Conservation (phyloP, 768 basidiomycete species). For the Mrakia gelida region DNA sequence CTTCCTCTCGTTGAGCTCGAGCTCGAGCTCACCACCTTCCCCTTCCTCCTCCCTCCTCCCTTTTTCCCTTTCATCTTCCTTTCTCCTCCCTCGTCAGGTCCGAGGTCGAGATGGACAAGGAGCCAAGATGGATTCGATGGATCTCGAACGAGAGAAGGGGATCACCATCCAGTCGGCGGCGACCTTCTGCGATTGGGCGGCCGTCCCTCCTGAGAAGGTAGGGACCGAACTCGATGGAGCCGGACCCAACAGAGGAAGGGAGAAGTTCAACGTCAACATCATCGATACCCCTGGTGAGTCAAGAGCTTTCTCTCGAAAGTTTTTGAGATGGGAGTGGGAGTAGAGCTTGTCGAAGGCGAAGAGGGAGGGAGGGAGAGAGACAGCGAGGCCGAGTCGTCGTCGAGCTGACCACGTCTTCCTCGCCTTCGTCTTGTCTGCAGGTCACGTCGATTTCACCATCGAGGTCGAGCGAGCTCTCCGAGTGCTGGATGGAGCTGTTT, state of each 20-base stretch:
- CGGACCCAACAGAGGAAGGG: slow-evolving; percentile 52
- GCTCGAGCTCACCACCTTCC: neutral
- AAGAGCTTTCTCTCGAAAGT: neutral
- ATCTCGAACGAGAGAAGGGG: slow-evolving; percentile 95
- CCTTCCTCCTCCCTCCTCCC: neutral
- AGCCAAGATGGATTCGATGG: slow-evolving; percentile 99
- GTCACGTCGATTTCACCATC: slow-evolving; percentile 99
- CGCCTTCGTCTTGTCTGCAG: slow-evolving; percentile 45
- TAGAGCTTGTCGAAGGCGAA: too few species aligned
- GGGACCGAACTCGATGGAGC: slow-evolving; percentile 32
- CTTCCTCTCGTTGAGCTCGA: neutral
- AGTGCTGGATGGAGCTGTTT: slow-evolving; percentile 90
- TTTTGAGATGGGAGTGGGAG: too few species aligned
- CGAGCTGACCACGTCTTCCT: neutral
- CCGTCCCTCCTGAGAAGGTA: slow-evolving; percentile 53
- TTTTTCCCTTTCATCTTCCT: neutral
- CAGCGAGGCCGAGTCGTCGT: too few species aligned
- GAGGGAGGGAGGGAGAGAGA: neutral
- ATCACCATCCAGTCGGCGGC: slow-evolving; percentile 99
- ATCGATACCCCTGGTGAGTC: slow-evolving; percentile 89
- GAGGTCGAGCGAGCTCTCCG: slow-evolving; percentile 96
- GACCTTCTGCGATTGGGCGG: slow-evolving; percentile 95
- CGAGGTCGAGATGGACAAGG: slow-evolving; percentile 92
- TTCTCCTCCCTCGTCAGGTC: slow-evolving; percentile 54
- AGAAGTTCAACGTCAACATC: slow-evolving; percentile 86